Conservation (phyloP, 371 early-diverging fungal species). For the Dichotomocladium elegans region DNA sequence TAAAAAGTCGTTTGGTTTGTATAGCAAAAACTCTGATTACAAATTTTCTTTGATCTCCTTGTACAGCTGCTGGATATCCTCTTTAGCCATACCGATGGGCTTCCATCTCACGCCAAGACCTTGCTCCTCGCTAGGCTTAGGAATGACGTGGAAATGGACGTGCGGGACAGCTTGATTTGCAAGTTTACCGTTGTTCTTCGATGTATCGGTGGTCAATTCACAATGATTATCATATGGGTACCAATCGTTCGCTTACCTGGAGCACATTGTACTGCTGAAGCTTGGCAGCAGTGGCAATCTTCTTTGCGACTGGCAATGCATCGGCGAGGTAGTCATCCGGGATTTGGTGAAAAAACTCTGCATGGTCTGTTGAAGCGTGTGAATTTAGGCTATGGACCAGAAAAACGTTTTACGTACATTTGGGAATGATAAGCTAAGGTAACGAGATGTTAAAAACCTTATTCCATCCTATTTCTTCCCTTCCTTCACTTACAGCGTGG, state of each 20-base stretch:
- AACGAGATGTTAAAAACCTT: conserved; percentile 12
- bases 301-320: conserved; percentile 85
- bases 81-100: conserved; percentile 24
- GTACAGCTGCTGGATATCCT: conserved; percentile 23
- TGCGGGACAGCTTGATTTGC: conserved; percentile 82
- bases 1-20: not conserved
- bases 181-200: conserved; percentile 78
- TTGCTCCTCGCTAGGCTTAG: conserved; percentile 65
- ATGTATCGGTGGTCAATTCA: too few species aligned
- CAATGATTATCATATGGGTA: too few species aligned
- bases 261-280: conserved; percentile 84
- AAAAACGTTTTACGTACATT: conserved; percentile 48
- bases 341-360: conserved; percentile 83
- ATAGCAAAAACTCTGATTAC: conserved; percentile 7
- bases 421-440: conserved; percentile 77
- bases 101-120: conserved; percentile 76
- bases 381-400: not conserved
- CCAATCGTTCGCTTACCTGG: conserved; percentile 76
- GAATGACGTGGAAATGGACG: conserved; percentile 92
- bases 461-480: too few species aligned
- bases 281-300: conserved; percentile 72
- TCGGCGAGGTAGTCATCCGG: conserved; percentile 85
- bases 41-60: conserved; percentile 36
- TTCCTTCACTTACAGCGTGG: conserved; percentile 72
- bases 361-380: conserved; percentile 65